A percentile compares a stretch with the other conserved stretches of the same genome.
phyloP scores from a whole-genome alignment of 1,284 basidiomycete species.

The Sutorius eximius region DNA sequence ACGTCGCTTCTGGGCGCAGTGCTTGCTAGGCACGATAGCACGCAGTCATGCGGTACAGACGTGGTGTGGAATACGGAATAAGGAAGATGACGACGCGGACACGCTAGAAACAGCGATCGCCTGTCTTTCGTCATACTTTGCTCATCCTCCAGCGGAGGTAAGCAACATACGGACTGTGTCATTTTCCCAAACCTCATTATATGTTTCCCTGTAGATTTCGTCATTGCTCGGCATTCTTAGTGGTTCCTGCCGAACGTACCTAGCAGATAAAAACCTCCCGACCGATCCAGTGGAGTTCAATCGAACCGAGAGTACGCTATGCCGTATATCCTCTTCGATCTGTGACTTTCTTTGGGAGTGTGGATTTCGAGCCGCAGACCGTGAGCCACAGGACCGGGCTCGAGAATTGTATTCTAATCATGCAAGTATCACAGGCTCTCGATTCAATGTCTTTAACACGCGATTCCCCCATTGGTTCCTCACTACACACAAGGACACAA shows the following conservation, averaged over 20 bases:
- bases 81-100: conserved; percentile 16
- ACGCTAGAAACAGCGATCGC: conserved; percentile 51
- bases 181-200: not conserved
- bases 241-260: conserved; percentile 41
- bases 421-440: conserved; percentile 13
- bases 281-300: conserved; percentile 29
- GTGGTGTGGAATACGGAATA: conserved; percentile 39
- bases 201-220: conserved; percentile 33
- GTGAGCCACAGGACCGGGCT: conserved; percentile 29
- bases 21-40: conserved; percentile 45
- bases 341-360: conserved; percentile 47
- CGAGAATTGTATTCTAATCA: conserved; percentile 8
- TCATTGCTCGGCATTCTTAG: conserved; percentile 43
- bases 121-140: conserved; percentile 57
- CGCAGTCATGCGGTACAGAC: conserved; percentile 43
- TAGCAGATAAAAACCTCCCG: conserved; percentile 28
- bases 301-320: conserved; percentile 27
- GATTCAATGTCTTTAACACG: conserved; percentile 46
- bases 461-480: conserved; percentile 63
- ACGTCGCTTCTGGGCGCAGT: conserved; percentile 54
- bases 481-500: conserved; percentile 45
- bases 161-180: conserved; percentile 7
- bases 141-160: conserved; percentile 46
- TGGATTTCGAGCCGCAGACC: conserved; percentile 42
- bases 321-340: conserved; percentile 40